Conservation (phyloP, 768 basidiomycete species). For the Amanita thiersii region DNA sequence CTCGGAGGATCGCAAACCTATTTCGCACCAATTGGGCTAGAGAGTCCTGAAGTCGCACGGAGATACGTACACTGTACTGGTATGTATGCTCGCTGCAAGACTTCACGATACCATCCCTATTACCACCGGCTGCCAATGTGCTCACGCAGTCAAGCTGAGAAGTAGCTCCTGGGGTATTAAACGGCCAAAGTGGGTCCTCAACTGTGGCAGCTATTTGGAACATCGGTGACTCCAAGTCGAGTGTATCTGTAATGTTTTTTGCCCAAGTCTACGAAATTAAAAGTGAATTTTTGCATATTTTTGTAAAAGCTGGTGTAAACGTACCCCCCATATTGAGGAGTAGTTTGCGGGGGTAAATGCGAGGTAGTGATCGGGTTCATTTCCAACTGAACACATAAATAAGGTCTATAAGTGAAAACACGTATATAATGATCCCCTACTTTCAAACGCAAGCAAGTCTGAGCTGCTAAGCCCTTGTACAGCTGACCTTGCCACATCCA, state of each 20-base stretch:
- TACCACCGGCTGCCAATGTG: constrained; percentile 37
- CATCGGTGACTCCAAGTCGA: constrained; percentile 27
- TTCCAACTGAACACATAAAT: constrained; percentile 31
- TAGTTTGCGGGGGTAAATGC: constrained; percentile 35
- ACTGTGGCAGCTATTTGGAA: constrained; percentile 45
- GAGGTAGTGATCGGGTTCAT: constrained; percentile 47
- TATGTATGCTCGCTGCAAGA: constrained; percentile 48
- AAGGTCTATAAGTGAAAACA: too few species aligned
- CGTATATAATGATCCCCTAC: too few species aligned
- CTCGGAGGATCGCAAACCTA: constrained; percentile 35
- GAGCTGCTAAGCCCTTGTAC: constrained; percentile 24
- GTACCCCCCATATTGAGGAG: constrained; percentile 35
- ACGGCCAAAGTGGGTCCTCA: constrained; percentile 45
- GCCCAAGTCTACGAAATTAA: constrained; percentile 32
- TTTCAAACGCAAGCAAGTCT: constrained; percentile 37
- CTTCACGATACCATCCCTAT: constrained; percentile 30
- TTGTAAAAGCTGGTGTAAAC: constrained; percentile 3
- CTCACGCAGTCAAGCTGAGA: constrained; percentile 41
- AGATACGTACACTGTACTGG: constrained; percentile 38
- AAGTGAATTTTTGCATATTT: not conserved
- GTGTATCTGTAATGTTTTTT: constrained; percentile 33
- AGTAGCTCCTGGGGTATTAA: constrained; percentile 31
- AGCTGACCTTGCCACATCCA: constrained; percentile 35
- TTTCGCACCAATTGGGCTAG: not conserved
- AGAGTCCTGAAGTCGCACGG: not conserved